Evolutionary conservation across 768 basidiomycete genomes (phyloP), one percentile per base, ranked within the genome.

Genomic region (Termitomyces bulborhizus): DNA sequence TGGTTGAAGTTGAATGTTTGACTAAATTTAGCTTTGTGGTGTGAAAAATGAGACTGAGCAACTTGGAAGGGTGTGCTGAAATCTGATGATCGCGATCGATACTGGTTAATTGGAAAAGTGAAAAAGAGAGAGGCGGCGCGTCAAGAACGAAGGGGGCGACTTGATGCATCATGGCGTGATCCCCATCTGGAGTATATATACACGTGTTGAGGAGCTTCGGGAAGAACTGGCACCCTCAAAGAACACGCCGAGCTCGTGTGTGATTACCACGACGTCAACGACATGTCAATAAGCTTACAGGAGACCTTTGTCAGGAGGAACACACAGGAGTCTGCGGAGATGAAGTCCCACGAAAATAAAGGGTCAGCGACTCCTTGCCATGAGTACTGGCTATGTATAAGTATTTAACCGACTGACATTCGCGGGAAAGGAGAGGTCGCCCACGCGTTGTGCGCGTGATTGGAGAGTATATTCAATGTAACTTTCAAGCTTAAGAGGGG

Each of bases 191-290:
- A 41, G 31, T 34, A 24, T 50, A 43, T 13, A 69, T 68, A 57
- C 57, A 69, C 68, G 57, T 56, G 64, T 71, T 72, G 65, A 7
- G 56, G 55, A 7, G 65, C 57, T 64, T 81, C 82, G 31, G 86
- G 86, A 88, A 46, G 65, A 60, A 3, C 60, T 62, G 18, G 78
- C 72, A 31, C 75, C 76, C 54, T 70, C 69, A 42, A 68, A 63
- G 66, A 89, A 92, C 6, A 76, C 68, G 6, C 75, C 76, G 47
- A 82, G 67, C 65, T 95, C 93, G 62, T 78, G 80, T 42, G 88
- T 75, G 39, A 80, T 15, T 37, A 61, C 6, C 6, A 83, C 56
- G 18, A 86, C 66, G 43, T 44, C 26, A 45, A 27, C 18, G 15
- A 6, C 16, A 27, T 45, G 26, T 27, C 43, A 45, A 45, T 15